These are phyloP conservation scores for Ceratocystis diversiconidia DNA, from an alignment of 2,329 filamentous ascomycete species.

Conservation along the genomic window DNA sequence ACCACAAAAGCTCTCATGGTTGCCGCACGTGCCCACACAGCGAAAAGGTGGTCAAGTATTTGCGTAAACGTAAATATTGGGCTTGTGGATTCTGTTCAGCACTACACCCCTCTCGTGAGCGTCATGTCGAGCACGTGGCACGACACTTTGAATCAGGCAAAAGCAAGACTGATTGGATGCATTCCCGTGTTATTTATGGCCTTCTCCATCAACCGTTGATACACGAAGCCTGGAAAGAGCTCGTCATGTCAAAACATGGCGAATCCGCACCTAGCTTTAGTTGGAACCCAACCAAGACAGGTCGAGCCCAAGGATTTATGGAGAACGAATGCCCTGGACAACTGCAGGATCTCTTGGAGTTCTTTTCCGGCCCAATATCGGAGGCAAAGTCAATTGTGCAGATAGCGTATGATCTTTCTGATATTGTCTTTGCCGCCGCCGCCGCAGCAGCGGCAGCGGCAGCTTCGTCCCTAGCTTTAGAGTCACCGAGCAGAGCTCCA, in stretches of 20 bases:
- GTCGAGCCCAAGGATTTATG: conserved; percentile 41
- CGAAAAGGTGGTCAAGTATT: conserved; percentile 47
- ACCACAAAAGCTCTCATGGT: conserved; percentile 50
- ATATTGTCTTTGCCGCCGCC: conserved; percentile 28
- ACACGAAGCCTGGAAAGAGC: conserved; percentile 45
- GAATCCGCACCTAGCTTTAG: conserved; percentile 46
- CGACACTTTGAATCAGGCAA: conserved; percentile 51
- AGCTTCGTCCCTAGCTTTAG: conserved; percentile 17
- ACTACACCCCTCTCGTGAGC: conserved; percentile 47
- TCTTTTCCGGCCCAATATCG: conserved; percentile 44
- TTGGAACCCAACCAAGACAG: conserved; percentile 45
- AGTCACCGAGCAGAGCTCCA: conserved; percentile 21
- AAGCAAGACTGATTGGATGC: conserved; percentile 53
- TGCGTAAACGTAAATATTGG: conserved; percentile 51
- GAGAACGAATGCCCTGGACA: conserved; percentile 50
- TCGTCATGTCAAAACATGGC: conserved; percentile 39
- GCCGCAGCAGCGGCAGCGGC: neutral
- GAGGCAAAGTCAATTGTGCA: conserved; percentile 44
- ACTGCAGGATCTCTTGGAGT: conserved; percentile 50
- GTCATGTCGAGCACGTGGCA: conserved; percentile 54
- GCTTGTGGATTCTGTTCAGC: conserved; percentile 55
- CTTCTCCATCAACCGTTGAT: conserved; percentile 52
- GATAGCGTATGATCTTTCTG: conserved; percentile 43
- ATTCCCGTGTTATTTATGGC: conserved; percentile 53
- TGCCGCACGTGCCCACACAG: conserved; percentile 52